Conservation (phyloP, 2,329 filamentous ascomycete species). For the Penicillium italicum region DNA sequence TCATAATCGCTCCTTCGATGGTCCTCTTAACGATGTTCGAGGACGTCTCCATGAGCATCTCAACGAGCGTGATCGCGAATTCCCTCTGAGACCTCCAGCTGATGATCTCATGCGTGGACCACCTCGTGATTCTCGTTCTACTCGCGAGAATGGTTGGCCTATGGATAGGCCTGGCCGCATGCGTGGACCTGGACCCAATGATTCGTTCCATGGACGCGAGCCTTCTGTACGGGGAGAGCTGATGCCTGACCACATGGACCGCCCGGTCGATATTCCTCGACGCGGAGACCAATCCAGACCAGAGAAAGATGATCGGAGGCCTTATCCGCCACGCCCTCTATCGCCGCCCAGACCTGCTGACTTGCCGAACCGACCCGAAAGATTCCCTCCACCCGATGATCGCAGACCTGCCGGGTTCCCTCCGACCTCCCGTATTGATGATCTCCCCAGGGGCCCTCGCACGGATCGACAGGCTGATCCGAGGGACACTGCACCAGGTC, state of each 20-base stretch:
- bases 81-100: constrained; percentile 28
- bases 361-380: constrained; percentile 36
- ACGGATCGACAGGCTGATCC: constrained; percentile 39
- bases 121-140: constrained; percentile 33
- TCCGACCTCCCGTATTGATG: constrained; percentile 38
- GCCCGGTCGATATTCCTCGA: constrained; percentile 28
- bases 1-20: constrained; percentile 37
- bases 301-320: constrained; percentile 35
- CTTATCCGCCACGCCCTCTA: constrained; percentile 23
- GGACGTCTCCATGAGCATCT: constrained; percentile 34
- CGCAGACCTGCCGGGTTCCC: constrained; percentile 30
- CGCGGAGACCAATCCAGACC: constrained; percentile 28
- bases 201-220: constrained; percentile 29
- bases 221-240: constrained; percentile 35
- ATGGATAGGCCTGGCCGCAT: constrained; percentile 35
- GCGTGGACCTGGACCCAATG: constrained; percentile 28
- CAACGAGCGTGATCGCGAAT: constrained; percentile 36
- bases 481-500: constrained; percentile 38
- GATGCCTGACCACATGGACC: constrained; percentile 33
- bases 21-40: constrained; percentile 30
- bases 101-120: constrained; percentile 42
- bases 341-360: constrained; percentile 29
- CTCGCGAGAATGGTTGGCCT: constrained; percentile 38
- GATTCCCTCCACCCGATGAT: constrained; percentile 34
- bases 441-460: constrained; percentile 54